These are phyloP conservation scores for Leishmania mexicana DNA, from an alignment of 208 protist species.

Conservation along the genomic window DNA sequence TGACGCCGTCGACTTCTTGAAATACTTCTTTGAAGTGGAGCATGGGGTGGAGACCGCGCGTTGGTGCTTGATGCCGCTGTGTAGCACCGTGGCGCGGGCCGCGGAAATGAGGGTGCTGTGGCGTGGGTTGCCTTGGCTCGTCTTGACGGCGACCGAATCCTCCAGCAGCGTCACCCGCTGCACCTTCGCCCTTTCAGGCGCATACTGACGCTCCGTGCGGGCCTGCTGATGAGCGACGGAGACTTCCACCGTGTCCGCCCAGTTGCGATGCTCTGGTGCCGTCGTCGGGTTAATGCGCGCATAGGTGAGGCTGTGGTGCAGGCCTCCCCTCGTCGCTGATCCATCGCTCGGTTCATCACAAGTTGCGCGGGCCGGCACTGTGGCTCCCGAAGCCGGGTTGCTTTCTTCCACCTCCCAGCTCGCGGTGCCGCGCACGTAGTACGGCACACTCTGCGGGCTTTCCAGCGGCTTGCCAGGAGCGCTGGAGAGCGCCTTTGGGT, in stretches of 20 bases:
- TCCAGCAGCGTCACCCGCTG: slow-evolving; percentile 29
- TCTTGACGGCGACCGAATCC: slow-evolving; percentile 16
- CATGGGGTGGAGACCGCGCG: neutral
- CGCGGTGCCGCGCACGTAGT: slow-evolving; percentile 39
- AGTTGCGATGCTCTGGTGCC: neutral
- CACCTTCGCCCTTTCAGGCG: slow-evolving; percentile 29
- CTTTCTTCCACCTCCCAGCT: slow-evolving; percentile 23
- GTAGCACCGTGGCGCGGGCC: slow-evolving; percentile 14
- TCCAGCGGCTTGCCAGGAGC: slow-evolving; percentile 3
- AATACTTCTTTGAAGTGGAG: neutral
- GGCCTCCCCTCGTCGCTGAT: neutral
- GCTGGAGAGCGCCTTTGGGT: neutral
- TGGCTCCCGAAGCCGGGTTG: slow-evolving; percentile 16
- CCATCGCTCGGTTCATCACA: neutral
- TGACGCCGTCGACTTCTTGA: neutral
- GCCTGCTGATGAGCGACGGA: slow-evolving; percentile 28
- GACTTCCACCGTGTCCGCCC: slow-evolving; percentile 31
- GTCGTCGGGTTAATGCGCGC: neutral
- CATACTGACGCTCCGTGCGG: slow-evolving; percentile 33
- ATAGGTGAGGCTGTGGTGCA: slow-evolving; percentile 17
- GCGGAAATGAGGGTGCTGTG: slow-evolving; percentile 19
- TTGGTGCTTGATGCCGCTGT: slow-evolving; percentile 15
- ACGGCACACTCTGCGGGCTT: slow-evolving; percentile 37
- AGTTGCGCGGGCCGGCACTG: neutral
- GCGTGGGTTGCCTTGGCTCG: slow-evolving; percentile 20